phyloP scores from a whole-genome alignment of 768 basidiomycete genomes.

The Auriculariales sp. region DNA sequence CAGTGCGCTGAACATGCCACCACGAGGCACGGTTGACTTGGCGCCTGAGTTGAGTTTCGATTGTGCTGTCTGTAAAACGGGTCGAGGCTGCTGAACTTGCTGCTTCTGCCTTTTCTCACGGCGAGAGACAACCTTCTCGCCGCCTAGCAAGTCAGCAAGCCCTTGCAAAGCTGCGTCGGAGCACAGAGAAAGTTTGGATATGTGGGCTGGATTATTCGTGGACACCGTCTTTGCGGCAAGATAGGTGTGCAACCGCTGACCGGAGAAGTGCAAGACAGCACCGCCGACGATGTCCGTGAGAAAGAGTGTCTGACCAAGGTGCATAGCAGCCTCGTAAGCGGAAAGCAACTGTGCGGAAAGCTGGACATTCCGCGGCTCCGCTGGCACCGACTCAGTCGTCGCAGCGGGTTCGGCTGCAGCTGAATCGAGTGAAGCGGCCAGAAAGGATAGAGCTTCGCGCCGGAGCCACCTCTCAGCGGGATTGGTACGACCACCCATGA shows the following conservation, averaged over 20 bases:
- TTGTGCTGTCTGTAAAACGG: no score
- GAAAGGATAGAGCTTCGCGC: constrained; percentile 43
- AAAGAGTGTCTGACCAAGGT: constrained; percentile 47
- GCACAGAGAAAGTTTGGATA: constrained; percentile 22
- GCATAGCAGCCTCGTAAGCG: constrained; percentile 43
- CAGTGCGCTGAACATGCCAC: constrained; percentile 7
- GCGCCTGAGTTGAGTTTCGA: no score
- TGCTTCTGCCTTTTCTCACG: constrained; percentile 1
- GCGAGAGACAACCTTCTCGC: constrained; percentile 29
- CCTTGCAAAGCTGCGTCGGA: constrained; percentile 34
- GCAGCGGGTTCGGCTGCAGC: not conserved
- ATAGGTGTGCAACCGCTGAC: constrained; percentile 39
- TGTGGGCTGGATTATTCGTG: constrained; percentile 9
- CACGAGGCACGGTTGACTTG: constrained; percentile 14
- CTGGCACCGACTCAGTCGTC: constrained; percentile 18
- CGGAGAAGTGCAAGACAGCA: constrained; percentile 36
- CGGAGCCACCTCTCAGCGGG: constrained; percentile 46
- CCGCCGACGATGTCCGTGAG: constrained; percentile 22
- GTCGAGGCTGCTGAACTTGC: not conserved
- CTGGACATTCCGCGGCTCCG: constrained; percentile 50
- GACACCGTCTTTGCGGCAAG: constrained; percentile 20
- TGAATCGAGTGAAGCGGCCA: constrained; percentile 30
- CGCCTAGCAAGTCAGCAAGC: constrained; percentile 32
- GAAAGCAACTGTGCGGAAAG: constrained; percentile 48
- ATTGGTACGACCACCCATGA: constrained; percentile 32